A percentile compares a stretch with the other conserved stretches of the same genome.
These are phyloP conservation scores for Zancudomyces culisetae DNA, from an alignment of 371 early-diverging fungal genomes.

Conservation along the genomic window DNA sequence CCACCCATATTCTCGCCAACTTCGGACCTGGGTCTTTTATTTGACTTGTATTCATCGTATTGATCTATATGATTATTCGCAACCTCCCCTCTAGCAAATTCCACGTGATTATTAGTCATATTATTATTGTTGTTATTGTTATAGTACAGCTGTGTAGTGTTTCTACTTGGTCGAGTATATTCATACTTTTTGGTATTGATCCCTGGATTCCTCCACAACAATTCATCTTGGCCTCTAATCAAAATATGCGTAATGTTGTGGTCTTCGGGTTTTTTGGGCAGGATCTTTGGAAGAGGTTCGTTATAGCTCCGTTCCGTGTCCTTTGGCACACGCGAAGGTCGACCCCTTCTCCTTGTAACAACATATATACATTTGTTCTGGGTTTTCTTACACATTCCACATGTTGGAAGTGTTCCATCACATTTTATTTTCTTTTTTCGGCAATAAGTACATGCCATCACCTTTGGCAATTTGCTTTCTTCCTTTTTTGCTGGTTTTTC, in stretches of 20 bases:
- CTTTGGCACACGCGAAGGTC: constrained; percentile 18
- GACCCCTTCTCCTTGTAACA: constrained; percentile 20
- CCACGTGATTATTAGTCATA: too few species aligned
- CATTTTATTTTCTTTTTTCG: constrained; percentile 23
- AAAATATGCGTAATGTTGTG: neutral
- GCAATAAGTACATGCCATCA: constrained; percentile 20
- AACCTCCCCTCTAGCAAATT: neutral
- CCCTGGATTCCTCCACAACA: neutral
- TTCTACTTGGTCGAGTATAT: neutral
- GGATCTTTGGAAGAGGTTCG: constrained; percentile 12
- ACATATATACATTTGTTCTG: constrained; percentile 20
- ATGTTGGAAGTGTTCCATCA: constrained; percentile 19
- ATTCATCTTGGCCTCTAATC: neutral
- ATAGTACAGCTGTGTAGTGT: too few species aligned
- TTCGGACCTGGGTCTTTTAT: neutral
- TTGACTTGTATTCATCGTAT: too few species aligned
- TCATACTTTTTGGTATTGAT: constrained; percentile 1
- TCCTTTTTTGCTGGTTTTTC: too few species aligned
- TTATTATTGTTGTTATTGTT: neutral
- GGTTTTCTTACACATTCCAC: constrained; percentile 17
- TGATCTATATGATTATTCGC: neutral
- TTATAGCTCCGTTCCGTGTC: constrained; percentile 18
- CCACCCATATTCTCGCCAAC: neutral
- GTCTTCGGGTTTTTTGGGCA: constrained; percentile 14
- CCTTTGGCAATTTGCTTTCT: neutral